phyloP scores from a whole-genome alignment of 1,284 basidiomycete species.

The Ceratobasidium sp. region DNA sequence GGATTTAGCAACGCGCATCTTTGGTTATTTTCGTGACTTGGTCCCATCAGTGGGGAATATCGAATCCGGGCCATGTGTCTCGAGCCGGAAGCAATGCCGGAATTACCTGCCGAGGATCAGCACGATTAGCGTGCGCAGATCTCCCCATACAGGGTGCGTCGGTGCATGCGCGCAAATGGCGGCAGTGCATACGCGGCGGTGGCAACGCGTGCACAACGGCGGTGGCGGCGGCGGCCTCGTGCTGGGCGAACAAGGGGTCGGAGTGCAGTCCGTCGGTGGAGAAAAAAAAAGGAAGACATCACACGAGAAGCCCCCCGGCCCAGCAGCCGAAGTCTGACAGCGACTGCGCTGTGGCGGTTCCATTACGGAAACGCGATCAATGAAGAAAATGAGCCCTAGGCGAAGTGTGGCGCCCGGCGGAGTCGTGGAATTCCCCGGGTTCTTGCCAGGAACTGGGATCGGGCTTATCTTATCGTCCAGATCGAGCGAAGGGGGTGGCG shows the following conservation, averaged over 20 bases:
- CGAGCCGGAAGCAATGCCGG: slow-evolving; percentile 19
- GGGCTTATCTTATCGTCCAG: slow-evolving; percentile 15
- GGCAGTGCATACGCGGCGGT: background rate
- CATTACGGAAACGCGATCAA: background rate
- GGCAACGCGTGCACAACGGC: background rate
- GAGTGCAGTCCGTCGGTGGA: no score
- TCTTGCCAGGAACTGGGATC: slow-evolving; percentile 14
- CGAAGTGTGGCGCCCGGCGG: slow-evolving; percentile 18
- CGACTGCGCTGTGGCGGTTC: no score
- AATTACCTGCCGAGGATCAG: slow-evolving; percentile 20
- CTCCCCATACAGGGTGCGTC: background rate
- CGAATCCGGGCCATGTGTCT: slow-evolving; percentile 5
- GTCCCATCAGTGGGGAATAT: background rate
- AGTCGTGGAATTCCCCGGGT: slow-evolving; percentile 3
- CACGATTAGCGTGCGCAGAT: slow-evolving; percentile 4
- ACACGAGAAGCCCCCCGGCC: slow-evolving; percentile 13
- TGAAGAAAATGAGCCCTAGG: slow-evolving; percentile 1
- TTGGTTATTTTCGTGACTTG: background rate
- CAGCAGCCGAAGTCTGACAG: background rate
- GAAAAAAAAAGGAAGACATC: background rate
- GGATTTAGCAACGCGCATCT: slow-evolving; percentile 4
- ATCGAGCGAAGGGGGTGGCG: background rate
- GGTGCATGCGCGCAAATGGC: no score
- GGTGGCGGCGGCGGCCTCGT: background rate
- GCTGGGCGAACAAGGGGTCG: background rate